phyloP scores from a whole-genome alignment of 73 alveolate species.

The Chromera velia region DNA sequence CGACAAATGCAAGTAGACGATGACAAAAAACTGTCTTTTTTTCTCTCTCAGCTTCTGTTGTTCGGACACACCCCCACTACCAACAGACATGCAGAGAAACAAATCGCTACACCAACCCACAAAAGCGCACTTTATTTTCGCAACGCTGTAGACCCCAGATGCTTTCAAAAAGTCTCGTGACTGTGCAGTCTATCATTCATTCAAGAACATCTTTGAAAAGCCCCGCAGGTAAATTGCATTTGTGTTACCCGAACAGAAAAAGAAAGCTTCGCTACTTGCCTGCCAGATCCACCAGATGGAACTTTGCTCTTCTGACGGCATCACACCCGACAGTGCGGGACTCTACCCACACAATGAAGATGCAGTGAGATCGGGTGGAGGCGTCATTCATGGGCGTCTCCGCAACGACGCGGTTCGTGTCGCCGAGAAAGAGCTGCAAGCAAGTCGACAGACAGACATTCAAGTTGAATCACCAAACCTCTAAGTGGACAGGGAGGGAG shows the following conservation, averaged over 20 bases:
- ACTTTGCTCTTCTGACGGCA: slow-evolving; percentile 50
- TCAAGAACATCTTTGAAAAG: background rate
- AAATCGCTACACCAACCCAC: background rate
- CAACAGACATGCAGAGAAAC: background rate
- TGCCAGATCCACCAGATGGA: slow-evolving; percentile 39
- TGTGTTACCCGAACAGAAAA: too few species aligned
- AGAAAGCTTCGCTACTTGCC: slow-evolving; percentile 20
- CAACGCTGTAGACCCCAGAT: background rate
- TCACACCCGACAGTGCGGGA: slow-evolving; percentile 89
- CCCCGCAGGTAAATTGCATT: background rate
- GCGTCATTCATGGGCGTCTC: slow-evolving; percentile 99
- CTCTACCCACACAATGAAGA: slow-evolving; percentile 92
- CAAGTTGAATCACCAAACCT: background rate
- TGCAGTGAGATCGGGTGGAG: slow-evolving; percentile 97
- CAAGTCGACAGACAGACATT: slow-evolving; percentile 26
- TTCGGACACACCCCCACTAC: too few species aligned
- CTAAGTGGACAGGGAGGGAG: background rate
- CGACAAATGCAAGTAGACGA: too few species aligned
- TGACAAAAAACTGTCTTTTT: too few species aligned
- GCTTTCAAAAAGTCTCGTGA: background rate
- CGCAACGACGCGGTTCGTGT: slow-evolving; percentile 95
- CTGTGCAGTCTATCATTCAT: background rate
- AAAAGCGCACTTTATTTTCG: background rate
- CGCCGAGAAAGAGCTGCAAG: slow-evolving; percentile 89
- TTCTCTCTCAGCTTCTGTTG: too few species aligned